Conservation (phyloP, 192 early-diverging fungal species). For the Endogone sp. region DNA sequence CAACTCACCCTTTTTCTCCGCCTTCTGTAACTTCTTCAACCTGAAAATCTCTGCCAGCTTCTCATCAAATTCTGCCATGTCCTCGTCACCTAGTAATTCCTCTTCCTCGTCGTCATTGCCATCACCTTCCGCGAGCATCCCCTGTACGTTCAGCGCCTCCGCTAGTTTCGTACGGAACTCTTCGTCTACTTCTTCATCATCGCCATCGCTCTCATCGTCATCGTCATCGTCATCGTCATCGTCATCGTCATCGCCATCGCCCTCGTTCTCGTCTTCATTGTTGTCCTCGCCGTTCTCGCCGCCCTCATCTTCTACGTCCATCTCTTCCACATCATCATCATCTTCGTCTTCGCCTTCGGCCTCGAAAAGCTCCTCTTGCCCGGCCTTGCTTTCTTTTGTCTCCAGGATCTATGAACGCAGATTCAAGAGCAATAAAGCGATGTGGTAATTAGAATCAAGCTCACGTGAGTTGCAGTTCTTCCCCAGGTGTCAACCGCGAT, state of each 20-base stretch:
- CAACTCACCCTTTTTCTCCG: slow-evolving; percentile 61
- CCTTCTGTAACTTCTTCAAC: slow-evolving; percentile 76
- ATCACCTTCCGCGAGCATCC: slow-evolving; percentile 38
- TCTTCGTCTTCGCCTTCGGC: slow-evolving; percentile 49
- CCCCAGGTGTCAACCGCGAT: no score
- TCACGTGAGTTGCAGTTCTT: slow-evolving; percentile 2
- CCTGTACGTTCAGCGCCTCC: slow-evolving; percentile 62
- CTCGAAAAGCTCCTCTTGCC: slow-evolving; percentile 57
- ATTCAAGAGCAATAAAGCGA: slow-evolving; percentile 7
- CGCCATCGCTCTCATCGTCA: slow-evolving; percentile 29
- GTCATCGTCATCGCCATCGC: slow-evolving; percentile 17
- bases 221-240: slow-evolving; percentile 18
- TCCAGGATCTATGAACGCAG: slow-evolving; percentile 36
- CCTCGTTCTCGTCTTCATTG: slow-evolving; percentile 36
- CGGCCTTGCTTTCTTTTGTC: slow-evolving; percentile 47
- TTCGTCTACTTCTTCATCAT: slow-evolving; percentile 57
- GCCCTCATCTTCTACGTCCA: slow-evolving; percentile 38
- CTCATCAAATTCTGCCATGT: slow-evolving; percentile 70
- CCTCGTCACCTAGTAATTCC: slow-evolving; percentile 34
- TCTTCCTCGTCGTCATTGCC: slow-evolving; percentile 49
- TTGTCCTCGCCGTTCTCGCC: slow-evolving; percentile 46
- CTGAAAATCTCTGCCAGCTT: slow-evolving; percentile 93
- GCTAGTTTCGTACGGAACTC: slow-evolving; percentile 70
- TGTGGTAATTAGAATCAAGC: background rate
- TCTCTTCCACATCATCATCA: slow-evolving; percentile 38